These are phyloP conservation scores for Termitomyces sp. DNA, from an alignment of 768 basidiomycete species.

Conservation along the genomic window DNA sequence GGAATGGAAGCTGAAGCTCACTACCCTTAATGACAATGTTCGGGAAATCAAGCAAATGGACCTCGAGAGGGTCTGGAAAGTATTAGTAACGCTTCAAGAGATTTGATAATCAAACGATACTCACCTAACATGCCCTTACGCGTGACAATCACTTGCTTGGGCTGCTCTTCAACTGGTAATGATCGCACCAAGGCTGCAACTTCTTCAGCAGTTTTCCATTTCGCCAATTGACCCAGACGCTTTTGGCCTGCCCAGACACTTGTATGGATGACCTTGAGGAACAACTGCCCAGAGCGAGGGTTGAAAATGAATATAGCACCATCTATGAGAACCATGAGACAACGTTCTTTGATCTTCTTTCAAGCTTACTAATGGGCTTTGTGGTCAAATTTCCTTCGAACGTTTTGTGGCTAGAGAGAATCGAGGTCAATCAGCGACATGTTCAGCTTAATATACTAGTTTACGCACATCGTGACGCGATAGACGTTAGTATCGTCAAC, in stretches of 20 bases:
- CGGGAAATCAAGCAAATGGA: constrained; percentile 98
- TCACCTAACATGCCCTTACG: constrained; percentile 98
- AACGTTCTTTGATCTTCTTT: not conserved
- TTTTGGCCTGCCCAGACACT: constrained; percentile 99
- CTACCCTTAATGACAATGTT: constrained; percentile 99
- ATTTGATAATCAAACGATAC: constrained; percentile 15
- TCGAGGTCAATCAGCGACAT: not conserved
- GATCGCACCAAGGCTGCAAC: constrained; percentile 97
- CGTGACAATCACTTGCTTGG: constrained; percentile 99
- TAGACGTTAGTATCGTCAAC: constrained; percentile 99
- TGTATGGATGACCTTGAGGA: constrained; percentile 99
- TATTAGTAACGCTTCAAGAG: not conserved
- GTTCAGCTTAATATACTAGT: not conserved
- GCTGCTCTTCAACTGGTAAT: constrained; percentile 98
- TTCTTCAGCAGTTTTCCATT: constrained; percentile 99
- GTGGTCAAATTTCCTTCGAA: constrained; percentile 99
- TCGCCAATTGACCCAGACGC: constrained; percentile 97
- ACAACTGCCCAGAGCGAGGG: constrained; percentile 95
- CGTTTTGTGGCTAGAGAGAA: constrained; percentile 77
- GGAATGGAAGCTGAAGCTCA: constrained; percentile 97
- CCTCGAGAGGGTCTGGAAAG: constrained; percentile 83
- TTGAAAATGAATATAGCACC: constrained; percentile 99
- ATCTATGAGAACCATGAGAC: constrained; percentile 36
- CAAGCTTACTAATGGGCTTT: constrained; percentile 84
- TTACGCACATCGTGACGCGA: constrained; percentile 81